Evolutionary conservation across 768 basidiomycete genomes (phyloP).

Genomic region (Leccinum variicolor): DNA sequence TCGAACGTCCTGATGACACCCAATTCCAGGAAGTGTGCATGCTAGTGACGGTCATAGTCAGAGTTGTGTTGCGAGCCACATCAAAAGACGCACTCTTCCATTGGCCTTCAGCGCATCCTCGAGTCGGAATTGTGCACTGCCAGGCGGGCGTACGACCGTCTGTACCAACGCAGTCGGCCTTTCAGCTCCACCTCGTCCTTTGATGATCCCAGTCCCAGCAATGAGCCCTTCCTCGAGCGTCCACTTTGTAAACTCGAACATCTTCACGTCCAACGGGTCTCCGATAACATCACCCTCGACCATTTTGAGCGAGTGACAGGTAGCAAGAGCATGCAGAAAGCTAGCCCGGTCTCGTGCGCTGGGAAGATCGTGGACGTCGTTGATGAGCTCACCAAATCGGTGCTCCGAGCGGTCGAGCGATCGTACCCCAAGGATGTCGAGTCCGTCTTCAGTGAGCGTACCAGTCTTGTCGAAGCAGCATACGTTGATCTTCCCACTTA

Average conservation of each 20-base stretch:
- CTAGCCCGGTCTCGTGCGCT: slow-evolving; percentile 67
- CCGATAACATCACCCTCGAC: slow-evolving; percentile 87
- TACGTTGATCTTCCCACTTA: slow-evolving; percentile 94
- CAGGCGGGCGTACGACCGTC: slow-evolving; percentile 93
- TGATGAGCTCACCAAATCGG: slow-evolving; percentile 86
- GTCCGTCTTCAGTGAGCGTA: slow-evolving; percentile 95
- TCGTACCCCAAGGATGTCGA: slow-evolving; percentile 94
- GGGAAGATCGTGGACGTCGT: slow-evolving; percentile 85
- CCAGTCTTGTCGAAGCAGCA: slow-evolving; percentile 99
- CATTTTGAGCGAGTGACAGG: slow-evolving; percentile 93
- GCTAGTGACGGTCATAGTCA: slow-evolving; percentile 43
- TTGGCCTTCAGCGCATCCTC: slow-evolving; percentile 91
- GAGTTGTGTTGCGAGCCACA: background rate
- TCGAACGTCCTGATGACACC: slow-evolving; percentile 97
- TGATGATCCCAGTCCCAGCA: slow-evolving; percentile 68
- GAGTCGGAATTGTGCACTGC: slow-evolving; percentile 83
- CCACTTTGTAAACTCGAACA: slow-evolving; percentile 98
- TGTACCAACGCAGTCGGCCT: slow-evolving; percentile 89
- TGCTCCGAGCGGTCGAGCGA: slow-evolving; percentile 71
- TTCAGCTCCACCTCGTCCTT: slow-evolving; percentile 56
- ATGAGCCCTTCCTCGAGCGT: slow-evolving; percentile 87
- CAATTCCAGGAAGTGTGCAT: slow-evolving; percentile 94
- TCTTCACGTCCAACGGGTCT: slow-evolving; percentile 94
- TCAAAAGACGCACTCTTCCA: slow-evolving; percentile 53
- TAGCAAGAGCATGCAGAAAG: slow-evolving; percentile 89